phyloP scores from a whole-genome alignment of 2,329 filamentous ascomycete genomes.

The Beauveria varroae region DNA sequence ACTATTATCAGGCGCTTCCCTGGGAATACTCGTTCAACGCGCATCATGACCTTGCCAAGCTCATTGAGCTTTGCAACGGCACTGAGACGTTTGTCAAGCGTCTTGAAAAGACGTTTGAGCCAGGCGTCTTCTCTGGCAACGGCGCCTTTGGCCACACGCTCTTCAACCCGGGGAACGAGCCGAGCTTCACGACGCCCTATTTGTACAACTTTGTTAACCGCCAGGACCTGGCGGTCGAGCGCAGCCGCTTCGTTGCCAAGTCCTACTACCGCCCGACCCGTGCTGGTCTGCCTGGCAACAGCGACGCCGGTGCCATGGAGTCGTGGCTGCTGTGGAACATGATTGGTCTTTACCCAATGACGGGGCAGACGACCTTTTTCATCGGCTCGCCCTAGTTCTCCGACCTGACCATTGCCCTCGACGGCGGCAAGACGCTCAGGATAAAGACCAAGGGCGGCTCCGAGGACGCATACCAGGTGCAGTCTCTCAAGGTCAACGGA shows the following conservation, averaged over 20 bases:
- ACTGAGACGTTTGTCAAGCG: slow-evolving; percentile 45
- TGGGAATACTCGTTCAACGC: slow-evolving; percentile 63
- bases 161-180: slow-evolving; percentile 63
- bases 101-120: slow-evolving; percentile 54
- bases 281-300: slow-evolving; percentile 59
- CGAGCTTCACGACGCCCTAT: slow-evolving; percentile 59
- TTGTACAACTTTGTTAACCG: slow-evolving; percentile 60
- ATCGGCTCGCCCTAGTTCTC: slow-evolving; percentile 57
- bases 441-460: slow-evolving; percentile 46
- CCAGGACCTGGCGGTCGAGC: slow-evolving; percentile 53
- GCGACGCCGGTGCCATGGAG: slow-evolving; percentile 67
- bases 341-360: slow-evolving; percentile 61
- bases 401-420: slow-evolving; percentile 52
- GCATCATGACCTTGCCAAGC: slow-evolving; percentile 54
- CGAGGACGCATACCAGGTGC: slow-evolving; percentile 50
- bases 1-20: slow-evolving; percentile 50
- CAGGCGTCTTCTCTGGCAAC: slow-evolving; percentile 34
- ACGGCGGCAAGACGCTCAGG: slow-evolving; percentile 42
- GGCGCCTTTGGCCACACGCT: slow-evolving; percentile 45
- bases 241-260: slow-evolving; percentile 51
- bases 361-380: slow-evolving; percentile 60
- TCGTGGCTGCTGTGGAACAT: slow-evolving; percentile 63
- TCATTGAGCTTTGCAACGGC: slow-evolving; percentile 51
- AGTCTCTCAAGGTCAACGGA: slow-evolving; percentile 59
- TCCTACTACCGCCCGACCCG: slow-evolving; percentile 48